Evolutionary conservation across 2,329 filamentous ascomycete species (phyloP), one percentile per base, ranked within the genome.

Genomic region (Colletotrichum sp.): DNA sequence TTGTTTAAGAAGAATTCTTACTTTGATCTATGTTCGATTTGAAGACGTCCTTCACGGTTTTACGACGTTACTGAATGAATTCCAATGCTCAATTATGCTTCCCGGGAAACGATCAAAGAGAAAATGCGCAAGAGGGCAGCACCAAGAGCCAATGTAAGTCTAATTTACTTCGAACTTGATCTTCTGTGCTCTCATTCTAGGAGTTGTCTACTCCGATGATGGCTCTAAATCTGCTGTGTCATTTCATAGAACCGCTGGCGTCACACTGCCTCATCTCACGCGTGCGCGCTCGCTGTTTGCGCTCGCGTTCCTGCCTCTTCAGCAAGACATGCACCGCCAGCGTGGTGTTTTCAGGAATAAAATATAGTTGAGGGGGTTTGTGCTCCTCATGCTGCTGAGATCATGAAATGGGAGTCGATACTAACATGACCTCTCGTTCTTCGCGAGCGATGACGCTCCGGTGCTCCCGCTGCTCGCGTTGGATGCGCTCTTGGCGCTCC

Each of bases 401-500:
- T 48, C n/a, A 4, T 22, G n/a, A 22, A 2, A 2, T 48, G 43
- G 6, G 2, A 4, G n/a, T 7, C n/a, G 4, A 1, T 48, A 48
- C 43, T 48, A 1, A 48, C n/a, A n/a, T n/a, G n/a, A n/a, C 43
- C 43, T 48, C 43, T 48, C 12, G n/a, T 48, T 48, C 43, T 48
- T 48, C 43, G 43, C 43, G 43, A 48, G 43, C 43, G 43, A 48
- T 48, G 43, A 48, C 12, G 12, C 18, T 48, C 43, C n/a, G n/a
- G 10, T 48, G 43, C 43, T 48, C 39, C 39, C 39, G 39, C 18
- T 48, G 39, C 3, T 48, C 43, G 10, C 43, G 43, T 1, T 4
- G 43, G n/a, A 48, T 48, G 43, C 43, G n/a, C 43, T 48, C 43
- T 13, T 48, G 43, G 43, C 43, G 43, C 43, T 48, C 43, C 43